phyloP scores from a whole-genome alignment of 116 monocot genomes.

The Iris pallida region DNA sequence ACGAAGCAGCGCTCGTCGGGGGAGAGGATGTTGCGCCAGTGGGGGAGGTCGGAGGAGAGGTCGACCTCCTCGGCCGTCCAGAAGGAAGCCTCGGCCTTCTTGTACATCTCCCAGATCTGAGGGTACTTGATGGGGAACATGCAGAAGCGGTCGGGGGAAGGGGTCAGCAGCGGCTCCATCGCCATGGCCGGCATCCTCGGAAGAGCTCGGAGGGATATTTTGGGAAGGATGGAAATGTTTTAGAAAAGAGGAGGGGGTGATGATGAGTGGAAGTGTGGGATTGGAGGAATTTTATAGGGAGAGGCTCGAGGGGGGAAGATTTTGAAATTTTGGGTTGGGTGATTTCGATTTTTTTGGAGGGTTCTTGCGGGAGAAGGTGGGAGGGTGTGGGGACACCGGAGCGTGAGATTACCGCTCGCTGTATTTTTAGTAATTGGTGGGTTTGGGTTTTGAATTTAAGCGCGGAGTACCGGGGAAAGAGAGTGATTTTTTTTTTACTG shows the following conservation, averaged over 20 bases:
- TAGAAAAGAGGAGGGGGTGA: not conserved
- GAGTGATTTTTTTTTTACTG: no score
- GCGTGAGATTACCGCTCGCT: not conserved
- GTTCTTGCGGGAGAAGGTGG: constrained; percentile 11
- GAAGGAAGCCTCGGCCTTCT: constrained; percentile 98
- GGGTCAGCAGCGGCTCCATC: constrained; percentile 64
- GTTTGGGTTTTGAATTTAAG: no score
- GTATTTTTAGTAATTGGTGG: no score
- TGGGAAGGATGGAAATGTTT: not conserved
- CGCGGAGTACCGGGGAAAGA: no score
- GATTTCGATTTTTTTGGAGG: not conserved
- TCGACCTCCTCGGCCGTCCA: constrained; percentile 99
- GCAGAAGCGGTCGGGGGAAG: constrained; percentile 80
- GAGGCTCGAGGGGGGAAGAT: not conserved
- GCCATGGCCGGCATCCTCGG: not conserved
- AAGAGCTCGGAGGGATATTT: not conserved
- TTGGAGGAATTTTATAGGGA: not conserved
- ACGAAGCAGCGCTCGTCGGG: constrained; percentile 26
- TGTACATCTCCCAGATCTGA: constrained; percentile 94
- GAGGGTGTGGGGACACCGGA: not conserved
- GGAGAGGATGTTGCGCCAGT: constrained; percentile 17
- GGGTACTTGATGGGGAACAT: constrained; percentile 94
- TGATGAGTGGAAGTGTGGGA: not conserved
- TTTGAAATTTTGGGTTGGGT: not conserved
- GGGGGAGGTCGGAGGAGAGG: constrained; percentile 60